Evolutionary conservation across 495 filamentous ascomycete genomes (phyloP), one percentile per base, ranked within the genome.

Genomic region (Neurospora tetraspora): DNA sequence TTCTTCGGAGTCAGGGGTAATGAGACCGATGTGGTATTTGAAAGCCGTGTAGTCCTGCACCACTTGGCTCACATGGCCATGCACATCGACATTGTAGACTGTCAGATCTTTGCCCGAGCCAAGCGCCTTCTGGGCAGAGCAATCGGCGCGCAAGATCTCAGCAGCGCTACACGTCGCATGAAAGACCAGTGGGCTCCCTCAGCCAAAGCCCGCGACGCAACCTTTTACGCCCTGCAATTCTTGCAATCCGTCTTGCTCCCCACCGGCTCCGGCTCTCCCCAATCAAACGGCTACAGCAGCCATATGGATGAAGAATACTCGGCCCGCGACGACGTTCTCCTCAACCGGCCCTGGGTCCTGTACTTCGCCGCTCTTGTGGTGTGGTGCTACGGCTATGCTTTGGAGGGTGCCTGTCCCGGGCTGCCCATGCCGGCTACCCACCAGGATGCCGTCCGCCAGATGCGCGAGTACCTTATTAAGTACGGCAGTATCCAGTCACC

Each of bases 31-130:
- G 90, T 92, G 69, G 89, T 94, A 27, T 94, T 94, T 74, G 92
- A 98, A 77, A 92, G 89, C 74, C 88, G 94, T 65, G 95, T 91
- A 31, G 94, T 97, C 20, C 84, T 98, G 65, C 95, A 99, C 78
- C 93, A 95, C 73, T 84, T 99, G 10, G 96, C 96, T 4, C 96
- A 99, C 79, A 98, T 99, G 94, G 94, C 92, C 4, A 97, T 97
- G 86, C 95, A 98, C 79, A 95, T 98, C 10, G 96, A 98, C 78
- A 92, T 98, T 65, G 92, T 95, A n/a, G 95, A 98, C 79, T 94
- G 94, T 77, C 96, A 98, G 80, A 96, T 98, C 73, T 98, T 96
- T 78, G 96, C 94, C 10, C 91, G 94, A 3, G 93, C 95, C 0
- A 89, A 90, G 71, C 85, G 94, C 27, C 85, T 98, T 11, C 88